Base-by-base conservation (phyloP, 306 rosid genomes). In the Bauhinia variegata region DNA sequence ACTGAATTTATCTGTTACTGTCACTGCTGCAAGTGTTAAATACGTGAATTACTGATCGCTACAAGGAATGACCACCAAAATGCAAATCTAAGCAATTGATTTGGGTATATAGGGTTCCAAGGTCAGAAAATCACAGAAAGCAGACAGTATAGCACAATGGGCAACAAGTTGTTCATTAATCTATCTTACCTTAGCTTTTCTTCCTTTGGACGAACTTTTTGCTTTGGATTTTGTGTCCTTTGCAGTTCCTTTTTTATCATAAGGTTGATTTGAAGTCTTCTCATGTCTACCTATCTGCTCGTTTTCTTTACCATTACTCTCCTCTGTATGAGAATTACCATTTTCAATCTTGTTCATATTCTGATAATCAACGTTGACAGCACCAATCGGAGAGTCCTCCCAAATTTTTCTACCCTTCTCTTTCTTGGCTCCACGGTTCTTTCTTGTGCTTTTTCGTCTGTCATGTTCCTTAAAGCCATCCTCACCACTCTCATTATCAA, bases 141-240 rank as follows among this genome's bases (percentile, higher is more conserved):
- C 18, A 36, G 7, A 53, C 34, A 41, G 44, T 17, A 78, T 32
- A 12, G 58, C 61, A 68, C 14, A 7, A 39, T 13, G 44, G n/a
- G 5, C 37, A 60, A 50, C 58, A 31, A 33, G 77, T 18, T 7
- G 47, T 37, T 50, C 39, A 30, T 14, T 58, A 81, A 37, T n/a
- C n/a, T n/a, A 58, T 43, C 51, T 73, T 83, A 95, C 99, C 97
- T 85, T 95, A 7, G 92, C 50, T 55, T 86, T 90, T 84, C 77
- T 88, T 71, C 90, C 89, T 78, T 74, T 88, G 63, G 87, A 77
- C 50, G 84, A 83, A 65, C 16, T 32, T 78, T 84, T 88, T 17
- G 84, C 69, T 61, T 78, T 84, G 70, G 65, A 11, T 71, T 60
- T 80, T 44, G 75, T 64, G 37, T 84, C 84, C 84, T 84, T 88